phyloP scores from a whole-genome alignment of 805 yeast genomes.

The Hanseniaspora taiwanica region DNA sequence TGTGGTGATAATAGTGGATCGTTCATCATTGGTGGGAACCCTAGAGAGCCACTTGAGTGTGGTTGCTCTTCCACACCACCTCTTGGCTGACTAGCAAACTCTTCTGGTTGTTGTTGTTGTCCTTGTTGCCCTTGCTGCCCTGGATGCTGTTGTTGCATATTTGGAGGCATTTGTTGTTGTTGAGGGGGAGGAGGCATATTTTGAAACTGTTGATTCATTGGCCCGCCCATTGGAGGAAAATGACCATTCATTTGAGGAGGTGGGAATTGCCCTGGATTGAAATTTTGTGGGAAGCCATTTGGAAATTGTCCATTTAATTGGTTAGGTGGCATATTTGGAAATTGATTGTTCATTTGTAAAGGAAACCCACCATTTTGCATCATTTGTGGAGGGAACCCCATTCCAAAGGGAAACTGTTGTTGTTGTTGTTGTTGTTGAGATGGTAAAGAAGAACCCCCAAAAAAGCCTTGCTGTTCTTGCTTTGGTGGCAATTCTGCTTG shows the following conservation, averaged over 20 bases:
- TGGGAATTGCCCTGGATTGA: no score
- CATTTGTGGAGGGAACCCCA: constrained; percentile 20
- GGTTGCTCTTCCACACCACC: not conserved
- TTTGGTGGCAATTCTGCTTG: no score
- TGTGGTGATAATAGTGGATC: not conserved
- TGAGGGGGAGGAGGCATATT: constrained; percentile 12
- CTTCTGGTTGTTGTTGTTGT: constrained; percentile 4
- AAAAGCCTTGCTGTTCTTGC: no score
- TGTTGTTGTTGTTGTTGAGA: constrained; percentile 2
- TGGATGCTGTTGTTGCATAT: constrained; percentile 5
- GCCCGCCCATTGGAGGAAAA: constrained; percentile 1
- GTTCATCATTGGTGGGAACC: not conserved
- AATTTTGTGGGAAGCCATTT: no score
- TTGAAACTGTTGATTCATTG: constrained; percentile 18
- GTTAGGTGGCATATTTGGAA: constrained; percentile 21
- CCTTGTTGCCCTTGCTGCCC: constrained; percentile 10
- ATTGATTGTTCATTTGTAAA: constrained; percentile 2
- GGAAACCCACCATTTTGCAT: constrained; percentile 16
- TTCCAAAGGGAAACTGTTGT: constrained; percentile 22
- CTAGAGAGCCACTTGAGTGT: not conserved
- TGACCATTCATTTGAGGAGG: not conserved
- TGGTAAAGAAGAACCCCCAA: no score
- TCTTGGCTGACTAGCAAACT: not conserved
- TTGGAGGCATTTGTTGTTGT: constrained; percentile 7
- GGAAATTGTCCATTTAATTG: constrained; percentile 13